Base-by-base conservation (phyloP, 176 grass and related monocot species). In the Hordeum marinum region DNA sequence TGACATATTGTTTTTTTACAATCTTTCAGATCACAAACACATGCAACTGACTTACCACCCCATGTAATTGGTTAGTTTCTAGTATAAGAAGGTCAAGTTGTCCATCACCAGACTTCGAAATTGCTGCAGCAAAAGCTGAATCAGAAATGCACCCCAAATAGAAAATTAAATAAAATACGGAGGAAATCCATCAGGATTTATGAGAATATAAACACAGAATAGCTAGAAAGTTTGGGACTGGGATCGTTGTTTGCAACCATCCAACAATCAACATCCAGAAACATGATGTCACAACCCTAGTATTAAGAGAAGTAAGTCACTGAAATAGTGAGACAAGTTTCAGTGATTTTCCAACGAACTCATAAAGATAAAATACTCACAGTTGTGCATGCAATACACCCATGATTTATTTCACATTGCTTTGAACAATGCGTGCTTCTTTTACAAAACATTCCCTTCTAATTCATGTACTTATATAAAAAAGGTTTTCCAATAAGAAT, bases 1-100 rank as follows among this genome's bases (percentile, higher is more conserved):
- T 12, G 15, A 29, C 17, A 85, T 78, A 15, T 42, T 39, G 40
- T 57, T 8, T 27, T 6, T 36, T 21, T 3, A 63, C 5, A 63
- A 55, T 18, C 45, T 42, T 58, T 71, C 52, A 72, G 11, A 32
- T 41, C 13, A 43, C n/a, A 11, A 70, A 25, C 11, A 64, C 43
- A 41, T 39, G 12, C n/a, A 3, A 34, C 5, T 67, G 11, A 23
- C 77, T 80, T 80, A 85, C 73, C 86, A 29, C 43, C 8, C 83
- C 78, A 68, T 74, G 57, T 35, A 84, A 73, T 8, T 5, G 21
- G 58, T 84, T 88, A 55, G 75, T 42, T 74, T 80, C 87, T 43
- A 86, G 50, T 68, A 80, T 61, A 58, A 77, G 77, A 43, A 66
- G 77, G 60, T 84, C 45, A 50, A 79, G 81, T 21, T 81, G 80